Percentiles rank a stretch among this genome's conserved stretches.
Evolutionary conservation across 306 rosid genomes (phyloP).

Genomic region (Bauhinia variegata): DNA sequence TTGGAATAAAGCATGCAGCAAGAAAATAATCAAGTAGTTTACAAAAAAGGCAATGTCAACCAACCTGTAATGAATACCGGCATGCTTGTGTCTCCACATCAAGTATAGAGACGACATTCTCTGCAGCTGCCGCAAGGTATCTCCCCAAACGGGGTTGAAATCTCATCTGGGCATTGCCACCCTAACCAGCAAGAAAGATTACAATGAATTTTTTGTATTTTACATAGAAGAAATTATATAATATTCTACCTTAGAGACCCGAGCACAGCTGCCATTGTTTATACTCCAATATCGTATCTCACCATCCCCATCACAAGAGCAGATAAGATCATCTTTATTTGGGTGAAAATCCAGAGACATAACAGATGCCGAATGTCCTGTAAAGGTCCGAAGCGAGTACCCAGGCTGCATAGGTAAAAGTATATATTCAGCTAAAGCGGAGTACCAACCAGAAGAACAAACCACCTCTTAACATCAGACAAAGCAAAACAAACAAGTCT

Average conservation of each 20-base stretch:
- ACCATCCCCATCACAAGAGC: conserved; percentile 95
- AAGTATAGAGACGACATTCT: conserved; percentile 83
- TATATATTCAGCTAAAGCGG: conserved; percentile 27
- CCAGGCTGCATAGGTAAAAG: conserved; percentile 67
- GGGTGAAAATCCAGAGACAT: conserved; percentile 98
- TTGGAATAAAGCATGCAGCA: neutral
- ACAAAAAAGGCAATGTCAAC: conserved; percentile 10
- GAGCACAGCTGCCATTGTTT: conserved; percentile 74
- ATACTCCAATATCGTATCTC: conserved; percentile 97
- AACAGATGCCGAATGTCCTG: conserved; percentile 80
- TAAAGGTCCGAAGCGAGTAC: conserved; percentile 82
- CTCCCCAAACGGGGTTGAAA: conserved; percentile 92
- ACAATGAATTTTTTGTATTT: neutral
- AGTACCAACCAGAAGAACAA: conserved; percentile 14
- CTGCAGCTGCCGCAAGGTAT: conserved; percentile 88
- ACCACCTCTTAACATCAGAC: conserved; percentile 19
- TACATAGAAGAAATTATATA: neutral
- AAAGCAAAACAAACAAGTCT: conserved; percentile 17
- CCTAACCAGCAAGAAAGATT: conserved; percentile 51
- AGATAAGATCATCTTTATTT: conserved; percentile 80
- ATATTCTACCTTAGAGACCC: conserved; percentile 71
- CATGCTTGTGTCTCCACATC: conserved; percentile 83
- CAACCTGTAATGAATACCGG: conserved; percentile 79
- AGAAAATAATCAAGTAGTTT: neutral
- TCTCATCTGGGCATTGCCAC: conserved; percentile 85